Evolutionary conservation across 495 filamentous ascomycete genomes (phyloP), one percentile per base, ranked within the genome.

Genomic region (Aspergillus bridgeri): DNA sequence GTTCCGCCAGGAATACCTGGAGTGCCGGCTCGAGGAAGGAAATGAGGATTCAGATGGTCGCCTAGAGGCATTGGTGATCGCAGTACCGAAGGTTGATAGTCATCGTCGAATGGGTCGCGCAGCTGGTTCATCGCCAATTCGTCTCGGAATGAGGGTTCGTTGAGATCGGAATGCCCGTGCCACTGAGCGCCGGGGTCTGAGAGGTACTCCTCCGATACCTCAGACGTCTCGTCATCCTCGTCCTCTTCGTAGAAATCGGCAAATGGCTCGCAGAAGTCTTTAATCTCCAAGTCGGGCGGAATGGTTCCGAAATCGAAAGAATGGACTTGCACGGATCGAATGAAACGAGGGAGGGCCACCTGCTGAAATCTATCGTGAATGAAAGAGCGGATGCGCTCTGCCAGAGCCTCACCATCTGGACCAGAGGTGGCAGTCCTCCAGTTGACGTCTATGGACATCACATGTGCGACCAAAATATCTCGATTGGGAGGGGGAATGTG

Each of bases 391-490:
- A 99, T 94, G 51, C 78, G 78, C 62, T 90, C 86, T 7, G 94
- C 91, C 53, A 96, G 85, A 25, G 83, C 88, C 58, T 84, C 76
- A 18, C 95, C 92, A 68, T 96, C 92, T 23, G 89, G 83, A 17
- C 93, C 94, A 42, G 85, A 83, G n/a, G 93, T 97, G 67, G 97
- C 82, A 50, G 88, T 87, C 62, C 89, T 85, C 94, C 94, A 99
- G 77, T 96, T 88, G 65, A 99, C 86, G 63, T 96, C 91, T 75
- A 99, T 92, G 59, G 94, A 98, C 94, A 99, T 98, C 60, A 77
- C 78, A 79, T 77, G 60, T 72, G 70, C 69, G 38, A 38, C 33
- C 13, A 15, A 20, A 22, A 13, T 48, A 29, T 46, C 52, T 45
- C 52, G 38, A 54, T 19, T 18, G 46, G 9, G 22, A 13, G 22